Percentiles rank a stretch among this genome's conserved stretches.
These are phyloP conservation scores for Lactarius tabidus DNA, from an alignment of 768 basidiomycete species.

Conservation along the genomic window DNA sequence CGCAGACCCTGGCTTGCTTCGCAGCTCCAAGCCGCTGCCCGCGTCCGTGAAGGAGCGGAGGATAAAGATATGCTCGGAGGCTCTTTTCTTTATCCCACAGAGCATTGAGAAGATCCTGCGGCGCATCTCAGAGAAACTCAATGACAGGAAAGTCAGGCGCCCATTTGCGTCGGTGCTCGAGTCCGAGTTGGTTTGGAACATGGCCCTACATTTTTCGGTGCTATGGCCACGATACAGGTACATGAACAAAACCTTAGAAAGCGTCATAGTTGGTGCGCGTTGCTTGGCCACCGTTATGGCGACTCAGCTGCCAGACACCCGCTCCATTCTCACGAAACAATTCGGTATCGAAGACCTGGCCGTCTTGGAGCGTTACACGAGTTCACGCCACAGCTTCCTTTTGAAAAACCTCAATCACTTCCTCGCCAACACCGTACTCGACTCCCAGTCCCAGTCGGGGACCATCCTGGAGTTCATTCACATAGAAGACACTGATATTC, in stretches of 20 bases:
- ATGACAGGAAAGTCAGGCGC: neutral
- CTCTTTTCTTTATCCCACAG: neutral
- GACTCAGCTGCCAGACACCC: neutral
- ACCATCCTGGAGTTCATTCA: too few relatives aligned
- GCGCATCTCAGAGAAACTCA: neutral
- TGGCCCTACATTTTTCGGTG: neutral
- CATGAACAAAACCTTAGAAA: neutral
- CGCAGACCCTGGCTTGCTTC: neutral
- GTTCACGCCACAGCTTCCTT: neutral
- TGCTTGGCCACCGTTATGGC: conserved; percentile 5
- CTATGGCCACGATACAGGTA: neutral
- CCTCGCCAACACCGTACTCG: neutral
- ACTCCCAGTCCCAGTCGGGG: too few relatives aligned
- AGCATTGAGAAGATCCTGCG: neutral
- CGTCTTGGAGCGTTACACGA: neutral
- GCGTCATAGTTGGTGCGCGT: neutral
- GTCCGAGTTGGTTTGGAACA: neutral
- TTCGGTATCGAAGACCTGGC: neutral
- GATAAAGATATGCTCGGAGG: neutral
- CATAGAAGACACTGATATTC: neutral
- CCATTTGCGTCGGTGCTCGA: neutral
- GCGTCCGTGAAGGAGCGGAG: neutral
- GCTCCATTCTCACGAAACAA: neutral
- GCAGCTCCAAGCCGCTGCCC: neutral
- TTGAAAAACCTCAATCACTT: conserved; percentile 11